Percentiles rank a stretch among this genome's conserved stretches.
phyloP scores from a whole-genome alignment of 768 basidiomycete genomes.

The Coprinopsis marcescibilis region DNA sequence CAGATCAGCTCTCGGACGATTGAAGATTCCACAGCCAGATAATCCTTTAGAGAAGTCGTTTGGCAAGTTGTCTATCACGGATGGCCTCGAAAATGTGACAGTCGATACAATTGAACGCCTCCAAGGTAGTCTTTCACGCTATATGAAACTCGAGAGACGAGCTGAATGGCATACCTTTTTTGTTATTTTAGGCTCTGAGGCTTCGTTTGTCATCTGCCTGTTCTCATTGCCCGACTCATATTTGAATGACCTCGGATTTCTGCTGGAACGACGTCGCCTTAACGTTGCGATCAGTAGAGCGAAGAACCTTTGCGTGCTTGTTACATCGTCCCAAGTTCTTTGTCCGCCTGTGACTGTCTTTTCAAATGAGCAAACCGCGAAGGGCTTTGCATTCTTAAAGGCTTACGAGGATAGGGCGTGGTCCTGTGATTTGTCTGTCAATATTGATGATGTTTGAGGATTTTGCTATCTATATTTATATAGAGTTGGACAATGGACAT shows the following conservation, averaged over 20 bases:
- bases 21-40: conserved; percentile 14
- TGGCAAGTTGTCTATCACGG: conserved; percentile 13
- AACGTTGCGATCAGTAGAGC: conserved; percentile 52
- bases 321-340: conserved; percentile 39
- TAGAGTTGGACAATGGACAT: too few relatives aligned
- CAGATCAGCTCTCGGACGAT: conserved; percentile 27
- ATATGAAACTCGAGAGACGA: neutral
- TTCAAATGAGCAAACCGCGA: conserved; percentile 36
- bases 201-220: conserved; percentile 47
- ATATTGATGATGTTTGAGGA: conserved; percentile 26
- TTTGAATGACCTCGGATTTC: conserved; percentile 33
- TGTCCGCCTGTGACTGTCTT: conserved; percentile 39
- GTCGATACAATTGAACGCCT: conserved; percentile 48
- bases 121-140: conserved; percentile 30
- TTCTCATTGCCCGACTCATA: conserved; percentile 39
- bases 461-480: neutral
- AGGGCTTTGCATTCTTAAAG: conserved; percentile 44
- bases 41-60: conserved; percentile 15
- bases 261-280: conserved; percentile 41
- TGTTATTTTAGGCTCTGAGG: conserved; percentile 45
- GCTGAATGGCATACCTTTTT: too few relatives aligned
- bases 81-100: conserved; percentile 25
- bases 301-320: conserved; percentile 43
- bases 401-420: conserved; percentile 47
- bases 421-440: conserved; percentile 32